Percentiles rank a stretch among this genome's conserved stretches.
Conservation (phyloP, 768 basidiomycete species). For the Hygrophoropsis aurantiaca region DNA sequence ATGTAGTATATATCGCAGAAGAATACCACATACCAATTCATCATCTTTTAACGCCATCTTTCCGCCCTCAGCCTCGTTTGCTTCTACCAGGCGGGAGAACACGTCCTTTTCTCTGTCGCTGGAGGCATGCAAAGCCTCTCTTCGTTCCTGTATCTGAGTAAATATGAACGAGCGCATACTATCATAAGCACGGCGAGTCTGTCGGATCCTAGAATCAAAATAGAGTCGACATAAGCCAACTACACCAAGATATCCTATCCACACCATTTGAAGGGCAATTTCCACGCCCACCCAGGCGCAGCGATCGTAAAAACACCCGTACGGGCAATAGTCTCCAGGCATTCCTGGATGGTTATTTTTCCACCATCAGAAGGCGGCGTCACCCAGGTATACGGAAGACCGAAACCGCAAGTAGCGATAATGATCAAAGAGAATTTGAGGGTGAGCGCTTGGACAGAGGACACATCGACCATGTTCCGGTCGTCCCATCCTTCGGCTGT, state of each 20-base stretch:
- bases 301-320: conserved; percentile 11
- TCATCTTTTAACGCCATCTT: conserved; percentile 12
- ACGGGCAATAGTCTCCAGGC: conserved; percentile 13
- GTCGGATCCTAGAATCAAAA: conserved; percentile 22
- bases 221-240: too few species aligned
- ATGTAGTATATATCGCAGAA: not conserved
- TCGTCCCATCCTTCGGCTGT: conserved; percentile 15
- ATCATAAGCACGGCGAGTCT: conserved; percentile 17
- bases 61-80: conserved; percentile 17
- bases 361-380: conserved; percentile 11
- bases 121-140: conserved; percentile 10
- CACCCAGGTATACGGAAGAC: conserved; percentile 20
- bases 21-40: conserved; percentile 14
- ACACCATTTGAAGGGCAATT: conserved; percentile 18
- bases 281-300: conserved; percentile 22
- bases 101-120: conserved; percentile 11
- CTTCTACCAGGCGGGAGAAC: conserved; percentile 17
- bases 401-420: conserved; percentile 22
- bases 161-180: conserved; percentile 20
- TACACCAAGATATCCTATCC: too few species aligned
- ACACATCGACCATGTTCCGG: conserved; percentile 14
- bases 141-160: conserved; percentile 7
- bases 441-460: conserved; percentile 13
- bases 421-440: conserved; percentile 22
- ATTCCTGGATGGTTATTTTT: conserved; percentile 19